A percentile compares a stretch with the other conserved stretches of the same genome.
phyloP scores from a whole-genome alignment of 176 grass and related monocot species.

The Chloris gayana region DNA sequence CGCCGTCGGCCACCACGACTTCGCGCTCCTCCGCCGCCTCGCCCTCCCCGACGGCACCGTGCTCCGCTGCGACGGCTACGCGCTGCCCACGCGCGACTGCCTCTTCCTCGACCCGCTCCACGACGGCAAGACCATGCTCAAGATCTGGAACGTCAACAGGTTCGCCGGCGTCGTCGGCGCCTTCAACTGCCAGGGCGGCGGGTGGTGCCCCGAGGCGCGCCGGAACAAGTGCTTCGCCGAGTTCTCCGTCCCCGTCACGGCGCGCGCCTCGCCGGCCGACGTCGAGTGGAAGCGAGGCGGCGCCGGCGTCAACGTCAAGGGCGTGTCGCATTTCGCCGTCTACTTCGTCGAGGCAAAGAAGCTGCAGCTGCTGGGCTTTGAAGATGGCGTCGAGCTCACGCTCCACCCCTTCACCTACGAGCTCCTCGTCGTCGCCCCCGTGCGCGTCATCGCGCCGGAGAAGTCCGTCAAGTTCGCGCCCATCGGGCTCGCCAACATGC shows the following conservation, averaged over 20 bases:
- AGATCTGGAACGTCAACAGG: slow-evolving; percentile 88
- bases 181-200: slow-evolving; percentile 97
- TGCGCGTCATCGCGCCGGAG: slow-evolving; percentile 31
- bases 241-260: slow-evolving; percentile 58
- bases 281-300: slow-evolving; percentile 69
- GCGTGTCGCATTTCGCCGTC: slow-evolving; percentile 57
- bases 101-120: slow-evolving; percentile 77
- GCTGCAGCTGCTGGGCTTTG: slow-evolving; percentile 46
- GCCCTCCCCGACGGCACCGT: slow-evolving; percentile 76
- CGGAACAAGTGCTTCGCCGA: slow-evolving; percentile 63
- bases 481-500: slow-evolving; percentile 87
- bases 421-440: slow-evolving; percentile 82
- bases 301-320: slow-evolving; percentile 33
- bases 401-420: slow-evolving; percentile 79
- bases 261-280: slow-evolving; percentile 53
- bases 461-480: slow-evolving; percentile 52
- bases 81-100: slow-evolving; percentile 78
- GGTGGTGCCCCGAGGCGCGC: slow-evolving; percentile 76
- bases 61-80: slow-evolving; percentile 71
- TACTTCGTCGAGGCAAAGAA: slow-evolving; percentile 51
- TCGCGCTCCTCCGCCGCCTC: slow-evolving; percentile 64
- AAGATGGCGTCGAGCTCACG: slow-evolving; percentile 61
- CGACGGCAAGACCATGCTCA: slow-evolving; percentile 75
- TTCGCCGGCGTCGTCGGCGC: slow-evolving; percentile 78
- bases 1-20: slow-evolving; percentile 77